phyloP scores from a whole-genome alignment of 192 early-diverging fungal genomes.

The Geranomyces michiganensis region DNA sequence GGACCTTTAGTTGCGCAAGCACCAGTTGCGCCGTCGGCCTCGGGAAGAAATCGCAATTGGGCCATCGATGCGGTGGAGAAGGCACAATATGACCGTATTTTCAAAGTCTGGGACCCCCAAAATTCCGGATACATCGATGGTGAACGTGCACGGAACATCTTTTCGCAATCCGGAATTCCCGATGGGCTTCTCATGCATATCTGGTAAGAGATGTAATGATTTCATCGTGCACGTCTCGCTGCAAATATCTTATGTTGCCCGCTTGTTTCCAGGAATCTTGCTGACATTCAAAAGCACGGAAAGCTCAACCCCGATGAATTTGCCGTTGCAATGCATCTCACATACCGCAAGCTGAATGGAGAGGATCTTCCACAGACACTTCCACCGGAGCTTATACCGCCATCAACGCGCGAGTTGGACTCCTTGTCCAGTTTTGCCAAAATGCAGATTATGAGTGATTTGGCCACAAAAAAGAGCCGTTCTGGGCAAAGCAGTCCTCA shows the following conservation, averaged over 20 bases:
- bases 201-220: constrained; percentile 53
- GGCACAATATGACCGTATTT: constrained; percentile 61
- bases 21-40: not conserved
- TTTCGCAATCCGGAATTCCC: constrained; percentile 72
- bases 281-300: constrained; percentile 80
- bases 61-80: constrained; percentile 52
- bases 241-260: too few species aligned
- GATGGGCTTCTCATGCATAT: constrained; percentile 73
- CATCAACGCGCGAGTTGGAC: constrained; percentile 80
- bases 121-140: constrained; percentile 70
- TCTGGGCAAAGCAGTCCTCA: constrained; percentile 16
- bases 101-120: constrained; percentile 73
- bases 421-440: constrained; percentile 64
- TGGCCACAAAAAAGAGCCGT: constrained; percentile 45
- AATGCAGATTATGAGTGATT: constrained; percentile 63
- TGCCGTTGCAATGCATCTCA: constrained; percentile 95
- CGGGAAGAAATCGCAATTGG: constrained; percentile 34
- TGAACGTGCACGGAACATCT: constrained; percentile 72
- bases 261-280: constrained; percentile 58
- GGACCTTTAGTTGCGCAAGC: constrained; percentile 36
- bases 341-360: constrained; percentile 85
- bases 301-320: constrained; percentile 95
- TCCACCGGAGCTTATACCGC: constrained; percentile 85
- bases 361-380: constrained; percentile 75
- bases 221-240: not conserved